These are phyloP conservation scores for Parasitella parasitica DNA, from an alignment of 371 early-diverging fungal genomes.

Conservation along the genomic window DNA sequence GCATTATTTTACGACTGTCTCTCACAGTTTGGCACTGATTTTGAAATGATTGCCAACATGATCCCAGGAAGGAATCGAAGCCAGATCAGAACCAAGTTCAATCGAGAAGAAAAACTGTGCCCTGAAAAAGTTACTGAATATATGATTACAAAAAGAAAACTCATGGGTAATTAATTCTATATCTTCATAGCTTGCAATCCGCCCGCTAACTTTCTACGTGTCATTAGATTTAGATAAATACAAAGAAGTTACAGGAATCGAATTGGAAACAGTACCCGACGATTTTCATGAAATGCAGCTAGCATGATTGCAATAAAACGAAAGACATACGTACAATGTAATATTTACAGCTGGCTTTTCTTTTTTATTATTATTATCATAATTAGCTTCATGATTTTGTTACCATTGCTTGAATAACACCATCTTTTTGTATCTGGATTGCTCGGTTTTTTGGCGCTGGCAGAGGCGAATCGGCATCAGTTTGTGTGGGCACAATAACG, in stretches of 20 bases:
- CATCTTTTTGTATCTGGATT: conserved; percentile 20
- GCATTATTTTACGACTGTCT: conserved; percentile 65
- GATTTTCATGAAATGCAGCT: conserved; percentile 30
- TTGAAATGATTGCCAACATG: conserved; percentile 62
- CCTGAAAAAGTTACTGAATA: conserved; percentile 56
- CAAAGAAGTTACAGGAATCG: conserved; percentile 23
- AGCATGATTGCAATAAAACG: background rate
- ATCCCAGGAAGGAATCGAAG: conserved; percentile 59
- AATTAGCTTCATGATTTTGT: background rate
- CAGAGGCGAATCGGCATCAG: conserved; percentile 7
- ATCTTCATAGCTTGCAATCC: no score
- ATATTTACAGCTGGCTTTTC: background rate
- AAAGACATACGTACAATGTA: no score
- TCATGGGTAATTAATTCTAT: conserved; percentile 48
- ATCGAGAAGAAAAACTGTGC: conserved; percentile 60
- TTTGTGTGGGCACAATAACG: conserved; percentile 17
- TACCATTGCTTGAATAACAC: conserved; percentile 27
- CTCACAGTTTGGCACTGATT: conserved; percentile 77
- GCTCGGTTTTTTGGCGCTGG: conserved; percentile 15
- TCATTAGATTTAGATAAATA: conserved; percentile 23
- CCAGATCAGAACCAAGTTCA: conserved; percentile 70
- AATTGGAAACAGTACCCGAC: conserved; percentile 33
- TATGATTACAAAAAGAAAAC: conserved; percentile 42
- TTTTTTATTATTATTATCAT: background rate
- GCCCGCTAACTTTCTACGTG: no score